Conservation (phyloP, 306 rosid genomes). For the Datisca glomerata region DNA sequence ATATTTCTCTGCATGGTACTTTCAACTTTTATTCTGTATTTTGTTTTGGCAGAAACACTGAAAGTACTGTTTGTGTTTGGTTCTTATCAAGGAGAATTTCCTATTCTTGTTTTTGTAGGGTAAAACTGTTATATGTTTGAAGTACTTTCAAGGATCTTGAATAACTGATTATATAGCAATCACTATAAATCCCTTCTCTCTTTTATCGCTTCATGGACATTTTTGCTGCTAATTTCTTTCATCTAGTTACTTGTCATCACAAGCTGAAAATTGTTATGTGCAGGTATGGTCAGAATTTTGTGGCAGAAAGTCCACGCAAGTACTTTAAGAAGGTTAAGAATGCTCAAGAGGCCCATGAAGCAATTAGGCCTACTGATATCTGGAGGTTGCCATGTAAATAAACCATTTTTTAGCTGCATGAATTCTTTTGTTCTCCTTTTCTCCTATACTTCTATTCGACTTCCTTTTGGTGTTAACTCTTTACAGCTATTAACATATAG, state of each 20-base stretch:
- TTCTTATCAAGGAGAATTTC: too few species aligned
- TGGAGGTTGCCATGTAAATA: slow-evolving; percentile 65
- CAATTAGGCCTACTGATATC: slow-evolving; percentile 92
- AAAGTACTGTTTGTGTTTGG: too few species aligned
- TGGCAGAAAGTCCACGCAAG: slow-evolving; percentile 42
- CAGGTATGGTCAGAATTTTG: slow-evolving; percentile 80
- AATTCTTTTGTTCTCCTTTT: not conserved
- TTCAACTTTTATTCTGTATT: too few species aligned
- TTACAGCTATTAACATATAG: slow-evolving; percentile 14
- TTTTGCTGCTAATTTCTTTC: slow-evolving; percentile 7
- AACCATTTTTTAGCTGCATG: slow-evolving; percentile 6
- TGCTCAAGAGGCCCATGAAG: slow-evolving; percentile 99
- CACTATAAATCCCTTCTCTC: too few species aligned
- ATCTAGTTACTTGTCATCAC: too few species aligned
- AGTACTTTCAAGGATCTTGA: too few species aligned
- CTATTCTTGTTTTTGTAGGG: too few species aligned
- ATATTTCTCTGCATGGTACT: not conserved
- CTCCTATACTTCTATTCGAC: not conserved
- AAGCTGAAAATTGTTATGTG: too few species aligned
- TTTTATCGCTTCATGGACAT: too few species aligned
- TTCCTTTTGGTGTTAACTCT: slow-evolving; percentile 6
- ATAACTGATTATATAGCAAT: too few species aligned
- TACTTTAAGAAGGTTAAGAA: slow-evolving; percentile 91
- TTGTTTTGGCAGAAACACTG: too few species aligned
- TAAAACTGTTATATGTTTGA: too few species aligned